Evolutionary conservation across 257 asterid species (phyloP), one percentile per base, ranked within the genome.

Genomic region (Haberlea rhodopensis): DNA sequence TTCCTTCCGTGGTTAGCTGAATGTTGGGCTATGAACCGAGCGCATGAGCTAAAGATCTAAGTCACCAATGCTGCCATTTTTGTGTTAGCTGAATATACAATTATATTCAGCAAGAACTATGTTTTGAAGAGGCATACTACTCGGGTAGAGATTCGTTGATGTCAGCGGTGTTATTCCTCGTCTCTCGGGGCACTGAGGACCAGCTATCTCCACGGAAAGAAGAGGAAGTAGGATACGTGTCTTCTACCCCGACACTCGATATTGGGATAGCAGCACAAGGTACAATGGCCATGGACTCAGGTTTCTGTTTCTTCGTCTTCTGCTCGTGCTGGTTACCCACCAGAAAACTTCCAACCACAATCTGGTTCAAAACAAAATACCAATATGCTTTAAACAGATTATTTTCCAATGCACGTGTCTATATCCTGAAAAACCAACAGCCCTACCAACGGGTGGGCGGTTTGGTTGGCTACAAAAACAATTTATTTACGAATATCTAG

Each of bases 271-370:
- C 76, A 58, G 91, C 67, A 7, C 77, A 23, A 5, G 84, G 79
- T 4, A 77, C 46, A 2, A 72, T 58, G 13, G 79, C 21, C 67
- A 78, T 25, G 0, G 82, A 61, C 29, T 88, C 95, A 0, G 79
- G 61, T 68, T 81, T 88, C 10, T 75, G 83, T 45, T 88, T 86
- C 85, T 88, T 91, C 6, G 82, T 71, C 67, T 76, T 86, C 69
- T 80, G 95, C 71, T 88, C 96, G 0, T 63, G 85, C 60, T 88
- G 91, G 67, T 80, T 81, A 6, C 87, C 95, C 1, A 92, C 95
- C 6, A 89, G 78, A 75, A 91, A 91, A 68, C 98, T 91, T 67
- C 98, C 98, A 0, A 91, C 79, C 8, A 91, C 95, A 52, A 91
- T 91, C 98, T 91, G 72, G 31, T 29, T 60, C 59, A 68, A 27